Evolutionary conservation across 306 rosid species (phyloP).

Genomic region (Luffa acutangula): DNA sequence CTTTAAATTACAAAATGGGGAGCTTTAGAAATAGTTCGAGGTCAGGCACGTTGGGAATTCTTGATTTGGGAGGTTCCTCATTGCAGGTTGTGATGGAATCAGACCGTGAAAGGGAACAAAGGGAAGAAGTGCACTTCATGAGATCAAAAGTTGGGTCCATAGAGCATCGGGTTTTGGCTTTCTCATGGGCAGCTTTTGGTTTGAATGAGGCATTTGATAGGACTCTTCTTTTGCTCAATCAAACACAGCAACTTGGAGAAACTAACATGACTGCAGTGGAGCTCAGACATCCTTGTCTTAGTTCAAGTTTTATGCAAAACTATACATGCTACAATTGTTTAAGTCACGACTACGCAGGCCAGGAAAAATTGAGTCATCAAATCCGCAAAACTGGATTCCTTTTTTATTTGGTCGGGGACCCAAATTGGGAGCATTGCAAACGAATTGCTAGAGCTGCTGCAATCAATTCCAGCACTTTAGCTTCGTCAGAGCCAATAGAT

Average conservation of each 20-base stretch:
- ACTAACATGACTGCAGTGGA: constrained; percentile 13
- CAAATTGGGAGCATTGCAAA: constrained; percentile 61
- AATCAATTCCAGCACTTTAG: constrained; percentile 37
- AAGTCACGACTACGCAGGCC: constrained; percentile 4
- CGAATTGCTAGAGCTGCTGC: constrained; percentile 60
- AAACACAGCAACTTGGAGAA: constrained; percentile 18
- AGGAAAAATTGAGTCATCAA: constrained; percentile 21
- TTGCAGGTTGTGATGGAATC: constrained; percentile 62
- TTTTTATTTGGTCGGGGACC: constrained; percentile 48
- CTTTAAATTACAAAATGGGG: constrained; percentile 68
- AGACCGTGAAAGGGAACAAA: constrained; percentile 25
- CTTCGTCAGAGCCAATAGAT: constrained; percentile 18
- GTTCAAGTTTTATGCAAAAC: constrained; percentile 35
- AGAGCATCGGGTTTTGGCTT: constrained; percentile 36
- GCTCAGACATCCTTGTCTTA: constrained; percentile 64
- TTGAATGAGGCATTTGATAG: constrained; percentile 80
- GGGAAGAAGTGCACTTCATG: constrained; percentile 28
- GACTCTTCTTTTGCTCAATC: constrained; percentile 39
- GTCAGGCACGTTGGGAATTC: constrained; percentile 53
- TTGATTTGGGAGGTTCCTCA: constrained; percentile 85
- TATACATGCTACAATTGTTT: constrained; percentile 47
- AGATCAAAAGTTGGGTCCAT: constrained; percentile 36
- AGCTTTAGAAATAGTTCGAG: constrained; percentile 23
- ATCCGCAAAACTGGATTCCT: constrained; percentile 15
- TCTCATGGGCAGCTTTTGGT: constrained; percentile 63